These are phyloP conservation scores for Pseudogymnoascus sp. DNA, from an alignment of 2,329 filamentous ascomycete species.

Conservation along the genomic window DNA sequence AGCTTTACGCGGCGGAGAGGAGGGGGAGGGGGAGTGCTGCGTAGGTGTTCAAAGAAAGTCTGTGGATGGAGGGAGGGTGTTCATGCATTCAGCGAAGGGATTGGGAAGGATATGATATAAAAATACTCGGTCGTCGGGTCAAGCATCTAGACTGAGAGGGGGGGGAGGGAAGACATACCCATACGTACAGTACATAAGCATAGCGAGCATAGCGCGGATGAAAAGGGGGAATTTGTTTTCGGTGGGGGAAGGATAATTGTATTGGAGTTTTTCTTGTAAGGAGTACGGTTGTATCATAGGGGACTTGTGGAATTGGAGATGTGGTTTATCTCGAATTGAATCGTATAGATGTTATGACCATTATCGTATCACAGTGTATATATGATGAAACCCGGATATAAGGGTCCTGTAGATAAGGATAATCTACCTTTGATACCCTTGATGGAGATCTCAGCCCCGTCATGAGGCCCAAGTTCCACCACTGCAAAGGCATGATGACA, in stretches of 20 bases:
- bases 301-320: neutral
- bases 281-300: neutral
- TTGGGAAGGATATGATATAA: neutral
- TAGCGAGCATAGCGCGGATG: slow-evolving; percentile 1
- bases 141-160: neutral
- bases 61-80: neutral
- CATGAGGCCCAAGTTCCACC: neutral
- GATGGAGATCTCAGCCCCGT: neutral
- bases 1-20: slow-evolving; percentile 62
- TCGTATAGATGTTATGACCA: neutral
- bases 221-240: neutral
- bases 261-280: neutral
- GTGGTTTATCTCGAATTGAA: neutral
- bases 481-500: neutral
- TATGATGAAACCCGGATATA: neutral
- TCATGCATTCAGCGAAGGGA: neutral
- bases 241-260: neutral
- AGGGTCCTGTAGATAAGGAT: neutral
- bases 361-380: neutral
- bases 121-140: neutral
- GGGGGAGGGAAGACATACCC: neutral
- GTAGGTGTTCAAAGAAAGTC: neutral
- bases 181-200: neutral
- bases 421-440: neutral
- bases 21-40: slow-evolving; percentile 35